Evolutionary conservation across 495 filamentous ascomycete species (phyloP), one percentile per base, ranked within the genome.

Genomic region (Talaromyces nanjingensis): DNA sequence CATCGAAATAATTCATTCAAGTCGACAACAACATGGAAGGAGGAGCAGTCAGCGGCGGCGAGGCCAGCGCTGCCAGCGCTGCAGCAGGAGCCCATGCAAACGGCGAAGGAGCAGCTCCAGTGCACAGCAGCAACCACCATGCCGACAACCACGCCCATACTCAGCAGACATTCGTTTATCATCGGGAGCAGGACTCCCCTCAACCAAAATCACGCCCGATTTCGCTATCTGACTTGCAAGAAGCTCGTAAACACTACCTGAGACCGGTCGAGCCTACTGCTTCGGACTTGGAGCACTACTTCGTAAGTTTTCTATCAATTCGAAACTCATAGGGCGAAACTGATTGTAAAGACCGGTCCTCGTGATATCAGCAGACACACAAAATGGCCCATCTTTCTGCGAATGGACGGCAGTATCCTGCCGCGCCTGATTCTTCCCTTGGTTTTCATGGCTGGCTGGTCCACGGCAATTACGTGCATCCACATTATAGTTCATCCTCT

Each of bases 361-460:
- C 81, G 89, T 34, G 86, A 92, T 70, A 81, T 90, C 34, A 79
- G 87, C 31, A 83, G 83, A 60, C 90, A 93, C 70, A 92, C 90
- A 12, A 93, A 91, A 83, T 87, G 89, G 79, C 91, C 91, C 16
- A 82, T 87, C 64, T 90, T 92, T 71, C 67, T 93, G 67, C 88
- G 89, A 64, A 81, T 94, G 74, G 89, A 91, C 72, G 91, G 91
- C 55, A 91, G 87, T 68, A 88, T 93, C 66, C 77, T 89, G 60
- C 91, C 91, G 18, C 87, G 88, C 69, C 86, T 94, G 88, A 86
- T 93, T 34, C 62, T 94, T 3, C 91, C 91, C 0, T 73, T 94
- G 6, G 16, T 86, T 24, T 79, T 86, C 64, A 81, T 94, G 6
- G 89, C 76, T 9, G 71, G 68, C 20, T 96, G 91, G 91, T 76